Conservation (phyloP, 2,329 filamentous ascomycete genomes). For the Graphilbum ipis-grandicollis region DNA sequence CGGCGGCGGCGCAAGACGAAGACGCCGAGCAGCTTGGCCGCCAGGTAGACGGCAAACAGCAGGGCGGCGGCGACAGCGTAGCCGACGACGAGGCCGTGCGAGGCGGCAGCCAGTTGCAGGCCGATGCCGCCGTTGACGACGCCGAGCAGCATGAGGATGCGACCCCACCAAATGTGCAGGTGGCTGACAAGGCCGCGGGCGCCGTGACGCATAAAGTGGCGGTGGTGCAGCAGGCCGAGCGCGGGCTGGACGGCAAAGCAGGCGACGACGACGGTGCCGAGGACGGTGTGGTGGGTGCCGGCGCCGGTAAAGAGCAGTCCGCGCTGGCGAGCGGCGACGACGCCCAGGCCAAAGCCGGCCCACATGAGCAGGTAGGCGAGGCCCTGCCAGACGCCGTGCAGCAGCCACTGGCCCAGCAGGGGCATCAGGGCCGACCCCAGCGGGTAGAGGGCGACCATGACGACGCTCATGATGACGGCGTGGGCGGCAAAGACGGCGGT, state of each 20-base stretch:
- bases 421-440: slow-evolving; percentile 44
- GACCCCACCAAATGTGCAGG: slow-evolving; percentile 45
- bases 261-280: slow-evolving; percentile 36
- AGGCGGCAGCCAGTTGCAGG: slow-evolving; percentile 27
- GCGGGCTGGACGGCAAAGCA: slow-evolving; percentile 40
- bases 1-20: neutral
- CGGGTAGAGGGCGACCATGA: slow-evolving; percentile 41
- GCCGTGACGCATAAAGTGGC: slow-evolving; percentile 28
- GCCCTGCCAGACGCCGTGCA: slow-evolving; percentile 40
- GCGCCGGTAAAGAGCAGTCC: slow-evolving; percentile 23
- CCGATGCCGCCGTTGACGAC: slow-evolving; percentile 48
- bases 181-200: slow-evolving; percentile 33
- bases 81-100: slow-evolving; percentile 25
- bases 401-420: slow-evolving; percentile 34
- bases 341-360: slow-evolving; percentile 39
- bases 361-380: slow-evolving; percentile 39
- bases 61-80: slow-evolving; percentile 39
- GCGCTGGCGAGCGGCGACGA: slow-evolving; percentile 24
- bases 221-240: slow-evolving; percentile 40
- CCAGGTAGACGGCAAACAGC: slow-evolving; percentile 26
- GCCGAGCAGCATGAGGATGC: slow-evolving; percentile 37
- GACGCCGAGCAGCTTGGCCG: slow-evolving; percentile 12
- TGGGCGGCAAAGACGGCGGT: slow-evolving; percentile 23
- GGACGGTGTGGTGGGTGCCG: slow-evolving; percentile 30
- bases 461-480: slow-evolving; percentile 42